Evolutionary conservation across 1,284 basidiomycete genomes (phyloP), one percentile per base, ranked within the genome.

Genomic region (Apiotrichum akiyoshidainum): DNA sequence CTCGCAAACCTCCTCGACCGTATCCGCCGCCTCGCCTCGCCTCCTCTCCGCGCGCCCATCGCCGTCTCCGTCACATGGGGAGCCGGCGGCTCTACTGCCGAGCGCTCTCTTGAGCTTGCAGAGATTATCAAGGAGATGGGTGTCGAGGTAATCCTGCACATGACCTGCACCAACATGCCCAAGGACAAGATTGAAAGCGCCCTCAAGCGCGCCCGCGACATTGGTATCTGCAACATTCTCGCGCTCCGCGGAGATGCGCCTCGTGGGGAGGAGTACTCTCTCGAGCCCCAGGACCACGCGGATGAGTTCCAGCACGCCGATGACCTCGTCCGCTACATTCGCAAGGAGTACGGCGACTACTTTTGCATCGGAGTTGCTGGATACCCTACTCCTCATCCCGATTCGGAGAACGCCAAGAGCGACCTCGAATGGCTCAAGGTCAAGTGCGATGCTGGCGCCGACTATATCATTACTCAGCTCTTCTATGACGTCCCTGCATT

Each of bases 101-200:
- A 93, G 37, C 84, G 89, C 50, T 92, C 87, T 70, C 81, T 99
- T 51, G 92, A 95, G 68, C 84, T 99, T 4, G 90, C 90, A 0
- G 84, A 57, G 73, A 89, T 67, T 84, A 86, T 55, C 84, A 67
- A 68, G 21, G 69, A 80, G 62, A 75, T 84, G 55, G 74, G 74
- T 11, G 33, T 73, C 58, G 86, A 89, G 54, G 91, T 92, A 0
- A 85, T 98, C 61, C 80, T 99, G 68, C 96, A 99, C 81, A 77
- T 99, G 65, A 99, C 96, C 17, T 99, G 96, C 80, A 99, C 96
- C 21, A 99, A 99, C 76, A 95, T 96, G 89, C 84, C 87, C 65
- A 84, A 88, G 63, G 90, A 89, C 22, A 86, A 87, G 78, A 86
- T 99, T 8, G 92, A 97, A 73, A 82, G 87, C 45, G 88, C 88